Conservation (phyloP, 2,329 filamentous ascomycete genomes). For the Pseudogymnoascus sp. region DNA sequence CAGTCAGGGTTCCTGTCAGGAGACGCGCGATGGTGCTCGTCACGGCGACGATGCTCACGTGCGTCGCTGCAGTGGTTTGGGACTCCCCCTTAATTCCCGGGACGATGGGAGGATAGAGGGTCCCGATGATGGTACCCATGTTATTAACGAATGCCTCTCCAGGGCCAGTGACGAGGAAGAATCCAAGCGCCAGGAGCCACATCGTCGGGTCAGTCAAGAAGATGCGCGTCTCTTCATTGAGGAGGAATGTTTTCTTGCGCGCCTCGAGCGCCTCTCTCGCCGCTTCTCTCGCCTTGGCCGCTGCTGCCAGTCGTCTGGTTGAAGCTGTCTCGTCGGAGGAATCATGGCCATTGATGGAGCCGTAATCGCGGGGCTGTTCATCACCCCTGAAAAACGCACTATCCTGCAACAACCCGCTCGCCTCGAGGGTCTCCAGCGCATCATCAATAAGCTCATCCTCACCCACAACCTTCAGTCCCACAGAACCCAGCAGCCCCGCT, state of each 20-base stretch:
- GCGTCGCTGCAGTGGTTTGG: constrained; percentile 58
- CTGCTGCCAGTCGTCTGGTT: constrained; percentile 15
- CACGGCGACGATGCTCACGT: constrained; percentile 86
- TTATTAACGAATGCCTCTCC: constrained; percentile 99
- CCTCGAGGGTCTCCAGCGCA: constrained; percentile 82
- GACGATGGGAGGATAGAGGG: constrained; percentile 63
- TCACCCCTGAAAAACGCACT: constrained; percentile 58
- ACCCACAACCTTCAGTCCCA: constrained; percentile 70
- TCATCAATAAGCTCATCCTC: constrained; percentile 84
- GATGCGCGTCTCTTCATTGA: constrained; percentile 81
- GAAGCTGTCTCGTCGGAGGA: constrained; percentile 39
- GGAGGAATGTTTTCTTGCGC: constrained; percentile 78
- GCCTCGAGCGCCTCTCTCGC: constrained; percentile 39
- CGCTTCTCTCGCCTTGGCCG: constrained; percentile 20
- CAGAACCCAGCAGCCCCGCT: constrained; percentile 65
- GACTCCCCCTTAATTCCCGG: constrained; percentile 10
- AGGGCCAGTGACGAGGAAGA: constrained; percentile 87
- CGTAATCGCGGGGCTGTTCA: constrained; percentile 39
- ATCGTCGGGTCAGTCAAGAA: constrained; percentile 87
- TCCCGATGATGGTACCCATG: constrained; percentile 85
- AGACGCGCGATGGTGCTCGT: constrained; percentile 87
- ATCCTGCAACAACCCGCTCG: constrained; percentile 72
- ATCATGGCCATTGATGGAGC: constrained; percentile 40
- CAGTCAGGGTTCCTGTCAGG: constrained; percentile 81
- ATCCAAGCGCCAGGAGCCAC: constrained; percentile 88